A percentile compares a stretch with the other conserved stretches of the same genome.
Evolutionary conservation across 2,329 filamentous ascomycete genomes (phyloP).

Genomic region (Plenodomus tracheiphilus): DNA sequence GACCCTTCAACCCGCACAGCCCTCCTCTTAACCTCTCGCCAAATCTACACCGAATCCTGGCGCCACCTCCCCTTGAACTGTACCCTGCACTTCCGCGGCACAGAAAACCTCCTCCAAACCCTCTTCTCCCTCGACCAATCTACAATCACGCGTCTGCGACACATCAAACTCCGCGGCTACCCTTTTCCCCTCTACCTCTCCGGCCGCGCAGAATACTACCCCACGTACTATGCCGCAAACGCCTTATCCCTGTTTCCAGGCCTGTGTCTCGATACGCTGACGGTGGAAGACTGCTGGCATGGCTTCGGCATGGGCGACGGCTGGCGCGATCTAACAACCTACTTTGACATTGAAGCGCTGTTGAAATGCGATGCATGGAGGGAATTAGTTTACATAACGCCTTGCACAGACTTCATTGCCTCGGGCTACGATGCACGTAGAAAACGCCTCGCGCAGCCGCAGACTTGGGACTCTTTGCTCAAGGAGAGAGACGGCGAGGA

Average conservation of each 20-base stretch:
- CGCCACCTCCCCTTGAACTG: slow-evolving; percentile 37
- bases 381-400: slow-evolving; percentile 36
- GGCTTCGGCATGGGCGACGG: slow-evolving; percentile 38
- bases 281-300: slow-evolving; percentile 42
- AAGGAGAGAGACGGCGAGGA: slow-evolving; percentile 32
- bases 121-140: slow-evolving; percentile 35
- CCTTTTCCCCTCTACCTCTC: slow-evolving; percentile 38
- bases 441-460: slow-evolving; percentile 34
- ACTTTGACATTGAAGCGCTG: slow-evolving; percentile 39
- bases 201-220: slow-evolving; percentile 31
- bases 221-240: slow-evolving; percentile 37
- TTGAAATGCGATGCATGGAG: slow-evolving; percentile 40
- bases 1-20: slow-evolving; percentile 29
- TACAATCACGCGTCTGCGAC: slow-evolving; percentile 36
- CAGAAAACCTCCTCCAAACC: slow-evolving; percentile 38
- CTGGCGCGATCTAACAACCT: slow-evolving; percentile 41
- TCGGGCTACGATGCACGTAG: slow-evolving; percentile 37
- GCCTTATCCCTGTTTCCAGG: slow-evolving; percentile 38
- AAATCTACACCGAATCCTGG: slow-evolving; percentile 37
- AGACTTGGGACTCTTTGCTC: slow-evolving; percentile 35
- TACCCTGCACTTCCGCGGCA: slow-evolving; percentile 38
- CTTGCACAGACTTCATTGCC: slow-evolving; percentile 40
- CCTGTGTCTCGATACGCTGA: slow-evolving; percentile 34
- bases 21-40: slow-evolving; percentile 35
- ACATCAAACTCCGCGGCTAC: slow-evolving; percentile 36